Percentiles rank a stretch among this genome's conserved stretches.
Conservation (phyloP, 345 rosid genomes). For the Citrus mangshanensis region DNA sequence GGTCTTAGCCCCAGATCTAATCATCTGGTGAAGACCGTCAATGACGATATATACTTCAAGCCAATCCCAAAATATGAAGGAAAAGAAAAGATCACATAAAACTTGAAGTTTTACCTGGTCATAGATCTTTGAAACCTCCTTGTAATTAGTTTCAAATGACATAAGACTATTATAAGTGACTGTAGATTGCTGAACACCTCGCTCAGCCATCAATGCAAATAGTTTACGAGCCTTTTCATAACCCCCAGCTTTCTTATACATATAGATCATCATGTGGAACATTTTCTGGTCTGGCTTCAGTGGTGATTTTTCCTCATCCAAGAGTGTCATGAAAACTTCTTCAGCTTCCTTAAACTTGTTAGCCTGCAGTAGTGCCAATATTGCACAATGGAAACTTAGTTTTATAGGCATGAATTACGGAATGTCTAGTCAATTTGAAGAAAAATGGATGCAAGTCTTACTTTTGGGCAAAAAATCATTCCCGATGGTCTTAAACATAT, state of each 20-base stretch:
- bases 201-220: slow-evolving; percentile 69
- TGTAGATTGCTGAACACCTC: slow-evolving; percentile 67
- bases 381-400: slow-evolving; percentile 1
- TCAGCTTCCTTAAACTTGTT: slow-evolving; percentile 85
- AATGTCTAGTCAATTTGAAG: neutral
- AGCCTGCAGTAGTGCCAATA: slow-evolving; percentile 39
- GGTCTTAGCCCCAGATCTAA: neutral
- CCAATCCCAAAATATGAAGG: neutral
- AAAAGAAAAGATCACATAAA: neutral
- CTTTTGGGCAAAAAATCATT: neutral
- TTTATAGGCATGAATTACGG: slow-evolving; percentile 3
- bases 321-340: slow-evolving; percentile 73
- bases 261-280: slow-evolving; percentile 96
- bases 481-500: neutral
- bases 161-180: slow-evolving; percentile 88
- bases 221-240: slow-evolving; percentile 80
- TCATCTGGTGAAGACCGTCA: neutral
- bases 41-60: neutral
- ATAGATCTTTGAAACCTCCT: slow-evolving; percentile 96
- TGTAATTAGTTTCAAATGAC: slow-evolving; percentile 85
- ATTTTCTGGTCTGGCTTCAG: slow-evolving; percentile 87
- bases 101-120: slow-evolving; percentile 58
- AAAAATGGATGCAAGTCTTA: neutral
- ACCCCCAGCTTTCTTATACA: slow-evolving; percentile 84
- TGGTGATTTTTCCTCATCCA: slow-evolving; percentile 61